These are phyloP conservation scores for Taiozyma sp. DNA, from an alignment of 1,139 yeast genomes.

Conservation along the genomic window DNA sequence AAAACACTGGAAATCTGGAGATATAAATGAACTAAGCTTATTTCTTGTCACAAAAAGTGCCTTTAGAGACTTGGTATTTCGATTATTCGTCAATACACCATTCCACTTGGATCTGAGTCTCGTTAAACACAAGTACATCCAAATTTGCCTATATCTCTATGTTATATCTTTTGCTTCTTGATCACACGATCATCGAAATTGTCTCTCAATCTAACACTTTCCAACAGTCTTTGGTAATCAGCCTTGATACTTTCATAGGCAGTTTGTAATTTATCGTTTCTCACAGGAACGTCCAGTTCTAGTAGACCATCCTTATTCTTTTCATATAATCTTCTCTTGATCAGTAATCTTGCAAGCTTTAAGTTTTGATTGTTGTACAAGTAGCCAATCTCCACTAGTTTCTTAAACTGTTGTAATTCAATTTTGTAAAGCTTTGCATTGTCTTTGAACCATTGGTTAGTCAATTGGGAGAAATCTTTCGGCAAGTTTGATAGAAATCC, in stretches of 20 bases:
- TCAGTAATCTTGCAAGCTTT: constrained; percentile 42
- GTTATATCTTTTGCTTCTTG: constrained; percentile 13
- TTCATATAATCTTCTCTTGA: constrained; percentile 68
- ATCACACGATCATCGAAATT: constrained; percentile 2
- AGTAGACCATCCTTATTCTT: constrained; percentile 76
- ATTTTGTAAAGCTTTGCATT: constrained; percentile 45
- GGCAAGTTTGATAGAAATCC: constrained; percentile 27
- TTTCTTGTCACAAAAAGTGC: not conserved
- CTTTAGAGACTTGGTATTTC: too few relatives aligned
- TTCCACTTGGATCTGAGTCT: too few relatives aligned
- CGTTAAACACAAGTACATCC: too few relatives aligned
- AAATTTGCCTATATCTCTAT: too few relatives aligned
- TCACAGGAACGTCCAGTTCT: constrained; percentile 58
- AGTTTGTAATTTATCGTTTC: constrained; percentile 66
- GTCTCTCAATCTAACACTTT: constrained; percentile 14
- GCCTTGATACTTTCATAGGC: constrained; percentile 67
- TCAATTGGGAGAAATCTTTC: constrained; percentile 15
- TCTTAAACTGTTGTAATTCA: constrained; percentile 72
- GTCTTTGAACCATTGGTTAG: constrained; percentile 40
- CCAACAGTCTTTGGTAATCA: constrained; percentile 56
- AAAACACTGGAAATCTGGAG: too few relatives aligned
- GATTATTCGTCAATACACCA: too few relatives aligned
- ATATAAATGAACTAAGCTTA: too few relatives aligned
- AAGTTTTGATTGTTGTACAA: constrained; percentile 35
- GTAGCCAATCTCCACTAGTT: constrained; percentile 74